A percentile compares a stretch with the other conserved stretches of the same genome.
phyloP scores from a whole-genome alignment of 345 rosid genomes.

The Euphorbia peplus region DNA sequence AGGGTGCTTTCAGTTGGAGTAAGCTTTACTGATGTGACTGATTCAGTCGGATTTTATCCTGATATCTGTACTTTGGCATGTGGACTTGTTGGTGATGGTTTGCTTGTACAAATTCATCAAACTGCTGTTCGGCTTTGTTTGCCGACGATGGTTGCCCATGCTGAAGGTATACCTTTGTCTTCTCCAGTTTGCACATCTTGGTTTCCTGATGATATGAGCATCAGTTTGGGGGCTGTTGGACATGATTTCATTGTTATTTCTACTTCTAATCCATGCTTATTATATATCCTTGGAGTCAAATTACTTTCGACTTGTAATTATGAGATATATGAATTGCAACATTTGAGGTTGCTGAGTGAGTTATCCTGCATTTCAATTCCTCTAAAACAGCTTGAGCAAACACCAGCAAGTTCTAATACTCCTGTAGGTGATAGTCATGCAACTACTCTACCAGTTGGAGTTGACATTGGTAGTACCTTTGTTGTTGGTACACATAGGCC shows the following conservation, averaged over 20 bases:
- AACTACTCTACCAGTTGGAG: conserved; percentile 54
- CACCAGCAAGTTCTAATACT: conserved; percentile 34
- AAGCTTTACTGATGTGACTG: conserved; percentile 92
- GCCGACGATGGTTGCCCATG: conserved; percentile 79
- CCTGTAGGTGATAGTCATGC: conserved; percentile 26
- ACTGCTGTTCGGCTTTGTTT: conserved; percentile 82
- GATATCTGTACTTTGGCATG: conserved; percentile 94
- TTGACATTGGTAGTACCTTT: conserved; percentile 59
- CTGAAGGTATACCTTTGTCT: conserved; percentile 66
- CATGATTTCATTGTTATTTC: conserved; percentile 67
- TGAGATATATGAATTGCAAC: conserved; percentile 78
- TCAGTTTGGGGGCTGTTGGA: conserved; percentile 96
- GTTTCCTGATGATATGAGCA: conserved; percentile 65
- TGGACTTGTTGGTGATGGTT: conserved; percentile 80
- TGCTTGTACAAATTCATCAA: conserved; percentile 84
- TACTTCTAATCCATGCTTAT: conserved; percentile 86
- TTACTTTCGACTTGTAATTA: conserved; percentile 47
- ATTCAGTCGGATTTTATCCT: conserved; percentile 87
- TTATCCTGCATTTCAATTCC: conserved; percentile 87
- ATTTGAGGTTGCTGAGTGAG: conserved; percentile 68
- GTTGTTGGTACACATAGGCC: conserved; percentile 95
- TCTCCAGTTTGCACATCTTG: conserved; percentile 79
- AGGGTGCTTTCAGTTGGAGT: conserved; percentile 92
- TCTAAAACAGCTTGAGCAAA: conserved; percentile 49
- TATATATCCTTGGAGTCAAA: conserved; percentile 74